Conservation (phyloP, 768 basidiomycete species). For the Trametes gibbosa region DNA sequence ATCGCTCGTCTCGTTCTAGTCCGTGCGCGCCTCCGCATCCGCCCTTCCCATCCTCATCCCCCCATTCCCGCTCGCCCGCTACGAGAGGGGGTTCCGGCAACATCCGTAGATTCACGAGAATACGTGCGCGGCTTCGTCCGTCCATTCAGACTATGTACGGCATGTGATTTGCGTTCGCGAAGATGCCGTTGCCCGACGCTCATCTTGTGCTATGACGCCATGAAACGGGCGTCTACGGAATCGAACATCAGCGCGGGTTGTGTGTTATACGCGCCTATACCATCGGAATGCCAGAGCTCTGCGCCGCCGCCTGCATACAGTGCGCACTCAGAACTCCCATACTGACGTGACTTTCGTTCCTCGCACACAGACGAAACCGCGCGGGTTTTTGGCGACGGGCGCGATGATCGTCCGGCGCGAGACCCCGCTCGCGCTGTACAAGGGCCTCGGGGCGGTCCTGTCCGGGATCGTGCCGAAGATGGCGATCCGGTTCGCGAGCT, state of each 20-base stretch:
- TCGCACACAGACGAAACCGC: conserved; percentile 90
- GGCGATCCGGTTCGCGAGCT: conserved; percentile 98
- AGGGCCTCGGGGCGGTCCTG: conserved; percentile 94
- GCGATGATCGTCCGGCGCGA: conserved; percentile 84
- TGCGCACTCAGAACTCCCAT: too few species aligned
- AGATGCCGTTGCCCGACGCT: background rate
- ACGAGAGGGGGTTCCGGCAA: too few species aligned
- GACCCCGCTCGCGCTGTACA: conserved; percentile 94
- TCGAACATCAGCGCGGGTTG: too few species aligned
- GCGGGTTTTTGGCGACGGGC: conserved; percentile 92
- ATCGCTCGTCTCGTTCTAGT: background rate
- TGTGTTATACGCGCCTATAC: too few species aligned
- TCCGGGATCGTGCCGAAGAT: conserved; percentile 99
- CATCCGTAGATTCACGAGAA: too few species aligned
- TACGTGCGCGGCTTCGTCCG: too few species aligned
- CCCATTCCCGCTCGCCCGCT: too few species aligned
- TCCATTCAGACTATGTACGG: too few species aligned
- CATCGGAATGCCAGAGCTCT: too few species aligned
- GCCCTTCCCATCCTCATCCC: too few species aligned
- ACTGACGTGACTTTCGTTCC: too few species aligned
- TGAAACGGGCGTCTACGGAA: background rate
- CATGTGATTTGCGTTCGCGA: background rate
- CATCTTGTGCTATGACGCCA: background rate
- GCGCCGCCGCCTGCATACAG: too few species aligned
- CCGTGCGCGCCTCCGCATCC: background rate